Percentiles rank a stretch among this genome's conserved stretches.
These are phyloP conservation scores for Coemansia sp. DNA, from an alignment of 192 early-diverging fungal species.

Conservation along the genomic window DNA sequence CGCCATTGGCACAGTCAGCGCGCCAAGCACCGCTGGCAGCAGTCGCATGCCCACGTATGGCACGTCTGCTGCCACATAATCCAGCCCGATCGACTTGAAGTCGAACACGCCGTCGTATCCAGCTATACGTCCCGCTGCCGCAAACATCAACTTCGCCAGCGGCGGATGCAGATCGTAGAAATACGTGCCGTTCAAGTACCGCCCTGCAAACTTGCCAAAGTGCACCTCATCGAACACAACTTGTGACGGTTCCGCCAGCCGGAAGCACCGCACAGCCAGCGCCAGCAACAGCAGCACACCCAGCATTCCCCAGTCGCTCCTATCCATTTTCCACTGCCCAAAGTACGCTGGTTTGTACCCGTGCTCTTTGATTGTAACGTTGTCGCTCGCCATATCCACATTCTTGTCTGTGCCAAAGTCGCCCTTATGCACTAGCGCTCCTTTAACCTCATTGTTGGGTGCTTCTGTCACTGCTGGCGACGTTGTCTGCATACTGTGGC, in stretches of 20 bases:
- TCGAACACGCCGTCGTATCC: slow-evolving; percentile 95
- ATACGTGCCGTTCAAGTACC: slow-evolving; percentile 83
- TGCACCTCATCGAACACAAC: slow-evolving; percentile 97
- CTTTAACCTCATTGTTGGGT: neutral
- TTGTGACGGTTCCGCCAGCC: slow-evolving; percentile 27
- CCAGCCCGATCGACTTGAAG: slow-evolving; percentile 91
- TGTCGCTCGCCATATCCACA: neutral
- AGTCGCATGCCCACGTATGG: slow-evolving; percentile 91
- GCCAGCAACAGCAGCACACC: slow-evolving; percentile 15
- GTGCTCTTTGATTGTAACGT: slow-evolving; percentile 12
- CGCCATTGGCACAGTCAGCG: slow-evolving; percentile 77
- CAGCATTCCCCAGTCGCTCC: slow-evolving; percentile 22
- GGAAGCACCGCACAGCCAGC: slow-evolving; percentile 34
- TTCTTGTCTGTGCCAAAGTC: slow-evolving; percentile 1
- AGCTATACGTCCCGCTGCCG: slow-evolving; percentile 70
- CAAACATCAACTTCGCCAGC: slow-evolving; percentile 89
- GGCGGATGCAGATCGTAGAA: slow-evolving; percentile 98
- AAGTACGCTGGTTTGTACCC: slow-evolving; percentile 15
- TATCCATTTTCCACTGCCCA: slow-evolving; percentile 22
- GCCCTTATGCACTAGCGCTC: slow-evolving; percentile 1
- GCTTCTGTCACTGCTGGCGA: neutral
- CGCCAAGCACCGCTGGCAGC: slow-evolving; percentile 76
- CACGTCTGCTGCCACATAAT: slow-evolving; percentile 85
- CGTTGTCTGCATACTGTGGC: slow-evolving; percentile 27
- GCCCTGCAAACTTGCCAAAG: slow-evolving; percentile 94